These are phyloP conservation scores for Mycosphaerelloides madeirae DNA, from an alignment of 2,329 filamentous ascomycete species.

Conservation along the genomic window DNA sequence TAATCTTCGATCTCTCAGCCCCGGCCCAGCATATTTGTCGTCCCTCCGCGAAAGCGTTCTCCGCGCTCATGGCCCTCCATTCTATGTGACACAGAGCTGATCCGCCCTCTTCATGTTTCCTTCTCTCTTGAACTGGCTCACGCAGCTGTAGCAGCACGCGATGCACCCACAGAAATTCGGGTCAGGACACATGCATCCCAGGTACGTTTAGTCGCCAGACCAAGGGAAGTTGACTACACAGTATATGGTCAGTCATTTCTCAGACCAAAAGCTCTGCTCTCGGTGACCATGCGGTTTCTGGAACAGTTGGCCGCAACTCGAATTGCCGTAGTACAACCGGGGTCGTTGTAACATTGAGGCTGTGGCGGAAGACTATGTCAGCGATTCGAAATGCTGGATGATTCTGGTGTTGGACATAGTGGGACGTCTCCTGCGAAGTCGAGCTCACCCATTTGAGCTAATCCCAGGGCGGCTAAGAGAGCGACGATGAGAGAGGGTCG, in stretches of 20 bases:
- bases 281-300: not conserved
- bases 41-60: too few relatives aligned
- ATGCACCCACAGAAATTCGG: not conserved
- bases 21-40: too few relatives aligned
- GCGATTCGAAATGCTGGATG: not conserved
- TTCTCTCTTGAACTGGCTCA: not conserved
- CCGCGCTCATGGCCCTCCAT: too few relatives aligned
- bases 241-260: not conserved
- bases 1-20: too few relatives aligned
- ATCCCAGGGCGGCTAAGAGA: not conserved
- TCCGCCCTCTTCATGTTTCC: too few relatives aligned
- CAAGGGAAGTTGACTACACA: not conserved
- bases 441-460: not conserved
- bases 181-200: not conserved
- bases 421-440: not conserved
- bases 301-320: not conserved
- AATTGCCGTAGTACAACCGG: not conserved
- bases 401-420: not conserved
- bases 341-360: not conserved
- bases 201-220: not conserved
- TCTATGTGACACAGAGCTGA: too few relatives aligned
- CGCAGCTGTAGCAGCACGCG: not conserved
- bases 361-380: not conserved
- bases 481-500: not conserved
- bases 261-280: not conserved